Evolutionary conservation across 345 rosid genomes (phyloP), one percentile per base, ranked within the genome.

Genomic region (Syzygium jambos): DNA sequence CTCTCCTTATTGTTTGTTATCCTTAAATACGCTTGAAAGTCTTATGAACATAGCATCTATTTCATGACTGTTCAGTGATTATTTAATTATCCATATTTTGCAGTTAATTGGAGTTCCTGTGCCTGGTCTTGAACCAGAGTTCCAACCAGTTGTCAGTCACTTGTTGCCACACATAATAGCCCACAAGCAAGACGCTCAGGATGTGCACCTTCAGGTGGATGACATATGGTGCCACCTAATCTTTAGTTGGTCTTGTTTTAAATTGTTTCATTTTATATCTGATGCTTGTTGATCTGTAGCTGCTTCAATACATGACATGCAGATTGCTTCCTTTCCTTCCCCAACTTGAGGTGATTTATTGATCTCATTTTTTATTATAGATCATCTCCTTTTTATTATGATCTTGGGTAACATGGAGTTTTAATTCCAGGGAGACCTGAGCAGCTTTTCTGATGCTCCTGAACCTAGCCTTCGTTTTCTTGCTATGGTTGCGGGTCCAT

Each of bases 81-180:
- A 80, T 80, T 63, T 52, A 59, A 41, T 59, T 86, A 23, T 68
- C 84, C 61, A 83, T 89, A 61, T 77, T 82, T 90, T 84, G 82
- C 93, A 96, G 98, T 93, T 96, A 89, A 95, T 96, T 85, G 98
- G 98, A 89, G 93, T 95, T 88, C 90, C 94, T 5, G 93, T 95
- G 84, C 56, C 92, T 89, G 94, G 97, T 87, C 97, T 96, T 87
- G 97, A 94, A 85, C 95, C 96, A 23, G 98, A 95, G 90, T 96
- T 96, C 88, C 98, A 95, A 88, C 97, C 97, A 41, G 96, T 96
- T 89, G 93, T 96, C 63, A 94, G 90, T 93, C 96, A 95, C 89
- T 89, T 96, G 87, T 91, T 96, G 89, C 98, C 97, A 5, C 92
- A 91, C 85, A 95, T 96, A 84, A 51, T 91, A 59, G 91, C 93